Evolutionary conservation across 192 early-diverging fungal genomes (phyloP).

Genomic region (Coemansia erecta): DNA sequence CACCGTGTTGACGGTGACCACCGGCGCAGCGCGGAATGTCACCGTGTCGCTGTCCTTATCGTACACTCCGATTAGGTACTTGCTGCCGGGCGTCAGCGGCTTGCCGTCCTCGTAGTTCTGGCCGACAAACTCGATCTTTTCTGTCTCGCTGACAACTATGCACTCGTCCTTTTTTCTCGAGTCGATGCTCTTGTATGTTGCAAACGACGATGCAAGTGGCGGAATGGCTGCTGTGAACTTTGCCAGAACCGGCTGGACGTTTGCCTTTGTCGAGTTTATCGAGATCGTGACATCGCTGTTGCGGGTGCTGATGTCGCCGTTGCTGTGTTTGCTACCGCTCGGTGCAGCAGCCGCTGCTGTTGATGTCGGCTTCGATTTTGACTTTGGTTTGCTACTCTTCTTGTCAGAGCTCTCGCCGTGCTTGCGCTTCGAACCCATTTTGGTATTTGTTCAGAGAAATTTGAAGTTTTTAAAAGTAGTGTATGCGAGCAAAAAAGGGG

Average conservation of each 20-base stretch:
- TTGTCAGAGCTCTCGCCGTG: constrained; percentile 4
- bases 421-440: constrained; percentile 47
- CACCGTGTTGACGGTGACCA: constrained; percentile 64
- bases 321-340: not conserved
- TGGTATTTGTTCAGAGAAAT: not conserved
- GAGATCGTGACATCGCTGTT: constrained; percentile 20
- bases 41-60: constrained; percentile 67
- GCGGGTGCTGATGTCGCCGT: not conserved
- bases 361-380: not conserved
- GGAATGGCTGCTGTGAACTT: constrained; percentile 40
- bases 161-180: constrained; percentile 19
- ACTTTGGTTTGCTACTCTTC: constrained; percentile 7
- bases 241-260: constrained; percentile 47
- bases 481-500: not conserved
- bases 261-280: constrained; percentile 37
- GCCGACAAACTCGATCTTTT: constrained; percentile 74
- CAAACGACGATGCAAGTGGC: constrained; percentile 38
- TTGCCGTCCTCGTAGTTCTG: constrained; percentile 62
- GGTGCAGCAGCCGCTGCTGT: not conserved
- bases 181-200: constrained; percentile 29
- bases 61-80: constrained; percentile 79
- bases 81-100: constrained; percentile 42
- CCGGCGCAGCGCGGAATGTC: constrained; percentile 65
- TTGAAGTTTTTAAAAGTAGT: not conserved
- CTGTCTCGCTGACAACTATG: constrained; percentile 64